These are phyloP conservation scores for Globisporangium orthogonon DNA, from an alignment of 352 stramenopile genomes.

Conservation along the genomic window DNA sequence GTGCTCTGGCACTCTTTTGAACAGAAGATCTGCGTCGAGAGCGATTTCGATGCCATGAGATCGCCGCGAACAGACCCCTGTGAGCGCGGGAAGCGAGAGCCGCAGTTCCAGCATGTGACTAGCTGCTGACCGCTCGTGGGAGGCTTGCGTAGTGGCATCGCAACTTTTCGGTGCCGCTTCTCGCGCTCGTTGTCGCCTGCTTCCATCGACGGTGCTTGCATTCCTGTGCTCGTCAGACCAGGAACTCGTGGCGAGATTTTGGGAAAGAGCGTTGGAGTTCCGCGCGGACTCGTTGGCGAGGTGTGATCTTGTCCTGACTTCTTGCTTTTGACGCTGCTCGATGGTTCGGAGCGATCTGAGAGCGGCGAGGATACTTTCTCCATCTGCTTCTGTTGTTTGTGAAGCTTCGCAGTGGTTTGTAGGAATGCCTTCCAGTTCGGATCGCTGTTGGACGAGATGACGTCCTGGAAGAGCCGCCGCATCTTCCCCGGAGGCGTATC, in stretches of 20 bases:
- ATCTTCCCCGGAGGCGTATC: conserved; percentile 36
- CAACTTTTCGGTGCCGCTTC: conserved; percentile 9
- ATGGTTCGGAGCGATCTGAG: conserved; percentile 3
- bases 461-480: conserved; percentile 30
- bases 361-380: conserved; percentile 7
- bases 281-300: conserved; percentile 1
- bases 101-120: conserved; percentile 62
- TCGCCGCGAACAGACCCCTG: conserved; percentile 9
- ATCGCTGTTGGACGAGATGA: conserved; percentile 21
- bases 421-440: conserved; percentile 48
- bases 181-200: conserved; percentile 1
- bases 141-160: conserved; percentile 21
- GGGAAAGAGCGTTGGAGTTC: conserved; percentile 14
- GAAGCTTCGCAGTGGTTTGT: conserved; percentile 26
- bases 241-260: conserved; percentile 22
- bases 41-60: conserved; percentile 6
- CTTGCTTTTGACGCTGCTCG: neutral
- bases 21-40: conserved; percentile 30
- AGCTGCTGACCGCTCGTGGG: conserved; percentile 23
- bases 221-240: conserved; percentile 1
- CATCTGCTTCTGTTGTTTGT: conserved; percentile 35
- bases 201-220: conserved; percentile 1
- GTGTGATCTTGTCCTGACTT: neutral
- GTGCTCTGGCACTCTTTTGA: conserved; percentile 29
- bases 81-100: conserved; percentile 38